Evolutionary conservation across 164 flowering plant genomes (phyloP).

Genomic region (Vitis cinerea): DNA sequence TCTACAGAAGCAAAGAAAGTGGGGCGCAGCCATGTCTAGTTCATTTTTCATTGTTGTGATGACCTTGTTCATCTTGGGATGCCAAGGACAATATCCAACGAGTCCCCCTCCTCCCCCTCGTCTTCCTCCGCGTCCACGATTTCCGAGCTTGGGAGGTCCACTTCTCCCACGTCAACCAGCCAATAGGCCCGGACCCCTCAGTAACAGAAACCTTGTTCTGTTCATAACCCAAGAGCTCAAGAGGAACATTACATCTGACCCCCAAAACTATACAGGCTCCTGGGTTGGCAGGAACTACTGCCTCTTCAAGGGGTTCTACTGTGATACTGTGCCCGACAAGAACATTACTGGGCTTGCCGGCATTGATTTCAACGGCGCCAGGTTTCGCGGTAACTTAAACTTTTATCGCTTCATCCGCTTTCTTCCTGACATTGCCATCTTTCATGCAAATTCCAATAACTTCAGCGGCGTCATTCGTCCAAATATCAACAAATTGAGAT

Average conservation of each 20-base stretch:
- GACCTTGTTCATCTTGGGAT: not conserved
- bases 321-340: conserved; percentile 14
- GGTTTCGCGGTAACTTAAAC: conserved; percentile 4
- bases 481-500: conserved; percentile 21
- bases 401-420: conserved; percentile 19
- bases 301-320: conserved; percentile 13
- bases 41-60: too few relatives aligned
- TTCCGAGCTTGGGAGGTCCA: not conserved
- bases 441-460: conserved; percentile 49
- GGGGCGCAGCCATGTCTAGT: too few relatives aligned
- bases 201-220: conserved; percentile 4
- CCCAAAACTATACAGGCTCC: not conserved
- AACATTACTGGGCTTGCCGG: conserved; percentile 23
- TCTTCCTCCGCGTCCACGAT: conserved; percentile 1
- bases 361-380: conserved; percentile 40
- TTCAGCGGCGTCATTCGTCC: conserved; percentile 24
- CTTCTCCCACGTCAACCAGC: conserved; percentile 6
- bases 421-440: conserved; percentile 37
- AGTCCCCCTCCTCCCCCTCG: not conserved
- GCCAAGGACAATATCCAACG: not conserved
- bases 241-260: conserved; percentile 16
- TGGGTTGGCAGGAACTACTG: conserved; percentile 20
- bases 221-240: conserved; percentile 10
- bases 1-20: too few relatives aligned
- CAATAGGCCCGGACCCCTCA: conserved; percentile 12